Conservation (phyloP, 2,329 filamentous ascomycete species). For the Herpomyces periplanetae region DNA sequence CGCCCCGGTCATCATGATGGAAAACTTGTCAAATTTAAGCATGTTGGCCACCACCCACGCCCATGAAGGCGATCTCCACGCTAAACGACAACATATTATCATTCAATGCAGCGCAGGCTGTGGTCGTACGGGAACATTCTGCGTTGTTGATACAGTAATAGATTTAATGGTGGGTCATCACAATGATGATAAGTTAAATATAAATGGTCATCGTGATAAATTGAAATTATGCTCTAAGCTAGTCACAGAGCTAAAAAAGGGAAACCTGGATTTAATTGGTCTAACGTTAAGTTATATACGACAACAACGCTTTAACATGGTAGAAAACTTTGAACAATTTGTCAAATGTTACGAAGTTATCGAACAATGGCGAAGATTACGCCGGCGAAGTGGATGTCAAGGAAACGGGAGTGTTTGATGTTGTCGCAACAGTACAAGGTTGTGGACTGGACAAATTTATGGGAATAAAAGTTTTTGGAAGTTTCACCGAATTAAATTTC, state of each 20-base stretch:
- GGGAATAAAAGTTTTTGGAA: constrained; percentile 13
- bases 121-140: constrained; percentile 78
- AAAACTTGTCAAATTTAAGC: no score
- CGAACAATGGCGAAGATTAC: constrained; percentile 64
- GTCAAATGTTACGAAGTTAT: constrained; percentile 89
- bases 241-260: constrained; percentile 25
- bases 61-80: no score
- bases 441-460: constrained; percentile 12
- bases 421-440: no score
- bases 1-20: constrained; percentile 11
- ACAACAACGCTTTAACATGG: constrained; percentile 64
- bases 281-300: constrained; percentile 71
- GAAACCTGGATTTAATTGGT: constrained; percentile 36
- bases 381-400: no score
- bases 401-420: no score
- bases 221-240: no score
- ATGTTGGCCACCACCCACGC: no score
- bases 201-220: no score
- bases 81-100: constrained; percentile 3
- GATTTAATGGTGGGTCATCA: no score
- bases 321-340: constrained; percentile 67
- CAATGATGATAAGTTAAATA: no score
- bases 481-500: constrained; percentile 47
- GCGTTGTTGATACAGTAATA: constrained; percentile 73
- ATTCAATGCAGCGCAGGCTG: constrained; percentile 55